Evolutionary conservation across 306 rosid species (phyloP), one percentile per base, ranked within the genome.

Genomic region (Luffa acutangula): DNA sequence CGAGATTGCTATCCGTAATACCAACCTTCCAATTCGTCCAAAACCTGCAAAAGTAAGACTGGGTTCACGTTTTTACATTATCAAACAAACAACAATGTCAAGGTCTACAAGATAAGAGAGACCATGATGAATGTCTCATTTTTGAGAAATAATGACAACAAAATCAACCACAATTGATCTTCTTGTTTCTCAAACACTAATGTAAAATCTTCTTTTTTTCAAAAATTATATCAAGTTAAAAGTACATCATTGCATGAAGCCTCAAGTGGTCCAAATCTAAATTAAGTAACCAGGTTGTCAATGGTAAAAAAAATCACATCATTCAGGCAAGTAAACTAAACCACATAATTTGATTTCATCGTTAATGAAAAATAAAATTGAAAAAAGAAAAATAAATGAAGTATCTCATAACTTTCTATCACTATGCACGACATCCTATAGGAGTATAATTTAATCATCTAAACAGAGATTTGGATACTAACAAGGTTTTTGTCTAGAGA

Each of bases 1-100:
- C 53, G 84, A 69, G 83, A 84, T 75, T 45, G 98, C 98, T 60
- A 92, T 80, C n/a, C 98, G 95, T 54, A 95, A 81, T 79, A 95
- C 97, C 98, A 95, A 89, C 85, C 98, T 90, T 84, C 98, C 98
- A 83, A 95, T 95, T 43, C 98, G 92, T 78, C 98, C 98, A 87
- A 95, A 95, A 80, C 98, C 98, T 94, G 88, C 77, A 76, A 31
- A 25, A 51, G 37, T 56, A 21, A 76, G n/a, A 54, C 2, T 46
- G 13, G 39, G 12, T 71, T 71, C 76, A 71, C 39, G 56, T 46
- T 13, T 15, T 46, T 13, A 46, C 21, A 25, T 45, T 12, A 4
- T 20, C 39, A 42, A 69, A n/a, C 45, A 70, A 70, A 42, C 10
- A 43, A 9, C 7, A 70, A 42, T 9, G 75, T 69, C 75, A 43